Conservation (phyloP, 2,329 filamentous ascomycete species). For the Phoma sp. region DNA sequence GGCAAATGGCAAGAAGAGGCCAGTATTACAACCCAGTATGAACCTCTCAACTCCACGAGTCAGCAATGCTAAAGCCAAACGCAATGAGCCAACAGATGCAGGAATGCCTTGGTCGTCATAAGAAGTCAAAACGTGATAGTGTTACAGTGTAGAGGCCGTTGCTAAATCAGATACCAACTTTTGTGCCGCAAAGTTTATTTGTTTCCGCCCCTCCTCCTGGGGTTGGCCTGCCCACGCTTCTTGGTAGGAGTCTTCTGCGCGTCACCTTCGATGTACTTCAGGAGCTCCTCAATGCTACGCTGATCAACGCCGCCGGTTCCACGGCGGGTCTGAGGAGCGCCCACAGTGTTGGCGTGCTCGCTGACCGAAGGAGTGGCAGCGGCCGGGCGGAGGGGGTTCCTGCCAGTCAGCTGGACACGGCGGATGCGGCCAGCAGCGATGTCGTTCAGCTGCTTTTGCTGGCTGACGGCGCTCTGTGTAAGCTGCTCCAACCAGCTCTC, state of each 20-base stretch:
- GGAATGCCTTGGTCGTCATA: constrained; percentile 10
- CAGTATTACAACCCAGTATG: constrained; percentile 13
- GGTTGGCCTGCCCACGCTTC: constrained; percentile 52
- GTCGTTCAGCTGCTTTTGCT: constrained; percentile 93
- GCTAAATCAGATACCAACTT: constrained; percentile 6
- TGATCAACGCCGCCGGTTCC: constrained; percentile 64
- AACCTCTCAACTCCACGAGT: constrained; percentile 16
- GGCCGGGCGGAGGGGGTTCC: constrained; percentile 63
- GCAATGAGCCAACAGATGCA: constrained; percentile 15
- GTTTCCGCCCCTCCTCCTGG: constrained; percentile 45
- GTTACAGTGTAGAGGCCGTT: constrained; percentile 17
- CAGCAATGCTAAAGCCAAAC: constrained; percentile 10
- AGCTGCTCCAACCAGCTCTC: constrained; percentile 96
- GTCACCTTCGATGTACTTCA: constrained; percentile 90
- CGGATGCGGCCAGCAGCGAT: constrained; percentile 74
- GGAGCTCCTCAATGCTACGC: constrained; percentile 87
- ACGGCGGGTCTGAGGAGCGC: constrained; percentile 43
- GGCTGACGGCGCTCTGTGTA: constrained; percentile 91
- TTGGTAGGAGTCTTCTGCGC: constrained; percentile 51
- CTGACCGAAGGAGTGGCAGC: constrained; percentile 65
- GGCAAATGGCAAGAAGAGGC: constrained; percentile 15
- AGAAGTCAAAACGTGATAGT: constrained; percentile 9
- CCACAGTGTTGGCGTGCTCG: constrained; percentile 49
- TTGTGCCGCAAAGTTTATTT: constrained; percentile 9
- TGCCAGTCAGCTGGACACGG: constrained; percentile 68